These are phyloP conservation scores for Fistulifera pelliculosa DNA, from an alignment of 108 stramenopile species.

Conservation along the genomic window DNA sequence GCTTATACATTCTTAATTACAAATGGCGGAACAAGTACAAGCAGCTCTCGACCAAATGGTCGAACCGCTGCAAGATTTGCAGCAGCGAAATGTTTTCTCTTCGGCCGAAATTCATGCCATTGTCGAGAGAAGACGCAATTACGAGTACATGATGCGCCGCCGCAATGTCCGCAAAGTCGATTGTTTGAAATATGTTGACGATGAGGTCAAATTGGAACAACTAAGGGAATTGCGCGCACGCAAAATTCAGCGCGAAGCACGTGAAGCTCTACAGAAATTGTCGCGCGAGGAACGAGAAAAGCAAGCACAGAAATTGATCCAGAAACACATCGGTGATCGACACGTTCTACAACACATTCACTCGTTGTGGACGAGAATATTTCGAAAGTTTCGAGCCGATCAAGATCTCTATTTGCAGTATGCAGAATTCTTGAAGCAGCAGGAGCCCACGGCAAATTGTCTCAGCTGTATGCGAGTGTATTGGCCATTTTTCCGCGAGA, in stretches of 20 bases:
- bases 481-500: slow-evolving; percentile 70
- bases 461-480: slow-evolving; percentile 66
- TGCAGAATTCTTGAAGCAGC: slow-evolving; percentile 56
- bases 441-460: slow-evolving; percentile 35
- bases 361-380: slow-evolving; percentile 58
- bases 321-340: slow-evolving; percentile 51
- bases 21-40: slow-evolving; percentile 86
- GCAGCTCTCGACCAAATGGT: slow-evolving; percentile 81
- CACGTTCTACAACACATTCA: slow-evolving; percentile 78
- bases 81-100: slow-evolving; percentile 61
- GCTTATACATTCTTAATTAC: background rate
- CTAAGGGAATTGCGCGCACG: slow-evolving; percentile 53
- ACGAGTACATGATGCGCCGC: slow-evolving; percentile 69
- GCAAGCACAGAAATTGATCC: slow-evolving; percentile 17
- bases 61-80: slow-evolving; percentile 62
- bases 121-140: slow-evolving; percentile 71
- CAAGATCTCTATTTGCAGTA: slow-evolving; percentile 53
- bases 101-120: slow-evolving; percentile 60
- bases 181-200: slow-evolving; percentile 70
- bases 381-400: slow-evolving; percentile 68
- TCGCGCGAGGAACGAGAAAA: slow-evolving; percentile 10
- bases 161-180: slow-evolving; percentile 48
- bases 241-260: slow-evolving; percentile 30
- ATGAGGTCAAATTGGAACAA: slow-evolving; percentile 55
- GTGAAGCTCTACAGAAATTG: slow-evolving; percentile 13